Conservation (phyloP, 2,329 filamentous ascomycete genomes). For the Talaromyces rugulosus region DNA sequence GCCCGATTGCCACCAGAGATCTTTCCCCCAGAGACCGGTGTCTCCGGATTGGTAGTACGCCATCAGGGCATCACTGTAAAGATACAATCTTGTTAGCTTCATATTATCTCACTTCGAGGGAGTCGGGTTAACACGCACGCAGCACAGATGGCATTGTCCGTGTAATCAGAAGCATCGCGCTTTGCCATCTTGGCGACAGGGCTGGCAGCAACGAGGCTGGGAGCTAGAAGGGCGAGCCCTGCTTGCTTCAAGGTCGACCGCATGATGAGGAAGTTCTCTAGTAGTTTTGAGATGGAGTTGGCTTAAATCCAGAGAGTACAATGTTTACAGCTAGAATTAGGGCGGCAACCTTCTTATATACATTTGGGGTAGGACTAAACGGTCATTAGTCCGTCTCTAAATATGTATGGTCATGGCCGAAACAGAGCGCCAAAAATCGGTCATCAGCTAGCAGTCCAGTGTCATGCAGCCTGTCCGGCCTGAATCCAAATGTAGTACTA, state of each 20-base stretch:
- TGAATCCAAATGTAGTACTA: not conserved
- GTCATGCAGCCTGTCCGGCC: not conserved
- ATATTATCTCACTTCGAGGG: not conserved
- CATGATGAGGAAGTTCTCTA: not conserved
- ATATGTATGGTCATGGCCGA: not conserved
- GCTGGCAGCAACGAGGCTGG: constrained; percentile 5
- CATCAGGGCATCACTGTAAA: constrained; percentile 8
- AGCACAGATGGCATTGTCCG: constrained; percentile 8
- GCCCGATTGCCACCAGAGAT: constrained; percentile 12
- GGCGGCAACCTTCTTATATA: not conserved
- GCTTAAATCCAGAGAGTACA: not conserved
- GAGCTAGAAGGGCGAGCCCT: constrained; percentile 8
- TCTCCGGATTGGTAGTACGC: constrained; percentile 4
- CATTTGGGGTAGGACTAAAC: not conserved
- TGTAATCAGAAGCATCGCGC: constrained; percentile 10
- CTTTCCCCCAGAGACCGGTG: constrained; percentile 7
- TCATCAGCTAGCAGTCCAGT: not conserved
- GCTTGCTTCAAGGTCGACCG: constrained; percentile 2
- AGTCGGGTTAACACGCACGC: constrained; percentile 2
- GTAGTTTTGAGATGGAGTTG: not conserved
- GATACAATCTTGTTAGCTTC: not conserved
- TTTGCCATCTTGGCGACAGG: constrained; percentile 7
- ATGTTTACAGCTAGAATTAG: not conserved
- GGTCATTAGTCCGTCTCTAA: not conserved
- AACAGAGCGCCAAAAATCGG: not conserved